Evolutionary conservation across 176 grass and related monocot species (phyloP), one percentile per base, ranked within the genome.

Genomic region (Hsuehochloa calcarea): DNA sequence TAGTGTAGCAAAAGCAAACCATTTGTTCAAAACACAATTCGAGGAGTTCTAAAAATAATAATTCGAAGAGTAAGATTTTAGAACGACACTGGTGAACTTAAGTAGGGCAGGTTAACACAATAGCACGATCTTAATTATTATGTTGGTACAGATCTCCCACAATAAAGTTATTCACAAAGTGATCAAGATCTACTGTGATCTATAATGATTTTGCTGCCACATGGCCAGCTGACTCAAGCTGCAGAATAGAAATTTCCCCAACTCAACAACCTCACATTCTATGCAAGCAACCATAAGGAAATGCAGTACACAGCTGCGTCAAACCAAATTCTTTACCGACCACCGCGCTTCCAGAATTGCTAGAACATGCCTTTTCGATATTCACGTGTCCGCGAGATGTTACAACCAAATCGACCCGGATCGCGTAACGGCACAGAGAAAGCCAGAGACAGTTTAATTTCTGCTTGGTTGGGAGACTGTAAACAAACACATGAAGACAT

Each of bases 401-500:
- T 55, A 40, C 56, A 76, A 81, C 16, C 85, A 67, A 67, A 45
- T 73, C 17, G 67, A 84, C 46, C 85, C 19, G 17, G 74, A 73
- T 72, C 46, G 49, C 56, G 5, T 64, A 52, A 63, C 55, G 56
- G 65, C 80, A 29, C n/a, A 43, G 15, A 34, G 34, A 43, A 65
- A 15, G 34, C 61, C 50, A 27, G 11, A 27, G 12, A 50, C 54
- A 46, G 41, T 51, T 63, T 77, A 46, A 31, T 51, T 63, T 77
- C 40, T 67, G 73, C 73, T 44, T 31, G 54, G 51, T 44, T 31
- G 54, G 51, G 74, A 15, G 58, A 66, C 52, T 66, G 66, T 60
- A 64, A 63, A 55, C 25, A 19, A 65, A 19, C 26, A 60, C 60
- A 59, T 51, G 68, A 79, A 54, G 35, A 25, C 38, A 79, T 56